A percentile compares a stretch with the other conserved stretches of the same genome.
phyloP scores from a whole-genome alignment of 176 grass and related monocot species.

The Ensete ventricosum region DNA sequence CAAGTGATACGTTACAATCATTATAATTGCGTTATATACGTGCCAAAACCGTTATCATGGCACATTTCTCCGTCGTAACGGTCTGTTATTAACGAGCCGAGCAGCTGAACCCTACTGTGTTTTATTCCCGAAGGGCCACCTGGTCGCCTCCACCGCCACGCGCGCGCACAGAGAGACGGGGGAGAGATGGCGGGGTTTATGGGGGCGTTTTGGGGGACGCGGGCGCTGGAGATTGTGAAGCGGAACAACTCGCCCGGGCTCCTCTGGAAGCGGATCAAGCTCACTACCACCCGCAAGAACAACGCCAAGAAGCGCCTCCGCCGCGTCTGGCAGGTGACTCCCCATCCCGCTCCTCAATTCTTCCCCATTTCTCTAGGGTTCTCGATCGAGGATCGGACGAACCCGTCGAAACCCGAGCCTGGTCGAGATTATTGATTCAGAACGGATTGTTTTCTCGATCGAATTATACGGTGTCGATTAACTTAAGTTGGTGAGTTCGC shows the following conservation, averaged over 20 bases:
- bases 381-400: background rate
- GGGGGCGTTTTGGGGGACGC: constrained; percentile 69
- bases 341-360: background rate
- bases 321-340: constrained; percentile 74
- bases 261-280: constrained; percentile 86
- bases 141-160: too few species aligned
- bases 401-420: too few species aligned
- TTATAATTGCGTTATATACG: too few species aligned
- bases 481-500: background rate
- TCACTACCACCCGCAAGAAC: constrained; percentile 85
- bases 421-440: background rate
- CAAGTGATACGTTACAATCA: too few species aligned
- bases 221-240: constrained; percentile 75
- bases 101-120: too few species aligned
- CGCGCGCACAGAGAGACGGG: too few species aligned
- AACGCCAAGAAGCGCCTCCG: constrained; percentile 86
- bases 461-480: background rate
- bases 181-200: constrained; percentile 31
- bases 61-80: too few species aligned
- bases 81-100: too few species aligned
- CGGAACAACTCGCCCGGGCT: constrained; percentile 58
- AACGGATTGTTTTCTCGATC: background rate
- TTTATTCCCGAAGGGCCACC: too few species aligned
- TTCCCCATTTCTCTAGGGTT: background rate
- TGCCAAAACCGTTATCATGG: too few species aligned